Evolutionary conservation across 2,329 filamentous ascomycete species (phyloP).

Genomic region (Elsinoe perseae): DNA sequence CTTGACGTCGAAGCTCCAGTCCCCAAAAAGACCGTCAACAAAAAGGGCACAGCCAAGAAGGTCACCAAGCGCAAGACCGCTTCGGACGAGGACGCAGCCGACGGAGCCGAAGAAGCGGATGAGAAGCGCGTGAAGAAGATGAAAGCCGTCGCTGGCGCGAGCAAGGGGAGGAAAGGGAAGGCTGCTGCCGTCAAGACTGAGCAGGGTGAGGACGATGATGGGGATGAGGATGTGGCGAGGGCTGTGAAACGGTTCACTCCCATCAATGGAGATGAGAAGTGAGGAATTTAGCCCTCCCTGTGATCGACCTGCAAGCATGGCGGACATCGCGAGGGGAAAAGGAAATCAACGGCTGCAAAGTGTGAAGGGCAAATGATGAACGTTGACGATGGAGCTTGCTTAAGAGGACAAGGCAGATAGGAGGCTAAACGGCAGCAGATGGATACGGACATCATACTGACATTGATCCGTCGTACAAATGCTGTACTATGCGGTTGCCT

Average conservation of each 20-base stretch:
- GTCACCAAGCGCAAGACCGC: slow-evolving; percentile 3
- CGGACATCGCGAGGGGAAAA: too few relatives aligned
- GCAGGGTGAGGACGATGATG: slow-evolving; percentile 1
- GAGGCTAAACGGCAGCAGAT: not conserved
- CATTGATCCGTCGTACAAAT: not conserved
- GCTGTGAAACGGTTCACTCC: not conserved
- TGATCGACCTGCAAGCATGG: not conserved
- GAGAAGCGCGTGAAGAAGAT: not conserved
- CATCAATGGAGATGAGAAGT: slow-evolving; percentile 1
- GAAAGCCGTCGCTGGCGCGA: not conserved
- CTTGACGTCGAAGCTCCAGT: not conserved
- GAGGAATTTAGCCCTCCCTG: not conserved
- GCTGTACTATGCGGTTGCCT: not conserved
- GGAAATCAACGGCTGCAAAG: too few relatives aligned
- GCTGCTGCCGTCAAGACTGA: slow-evolving; percentile 3
- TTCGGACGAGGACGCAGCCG: not conserved
- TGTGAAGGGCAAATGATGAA: too few relatives aligned
- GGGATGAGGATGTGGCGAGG: not conserved
- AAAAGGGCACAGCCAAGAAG: slow-evolving; percentile 7
- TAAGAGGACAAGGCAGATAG: not conserved
- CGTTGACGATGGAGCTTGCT: not conserved
- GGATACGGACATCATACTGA: not conserved
- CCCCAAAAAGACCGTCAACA: not conserved
- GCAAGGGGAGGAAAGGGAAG: slow-evolving; percentile 2
- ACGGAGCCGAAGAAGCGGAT: not conserved